Conservation (phyloP, 805 yeast genomes). For the Starmerella floricola region DNA sequence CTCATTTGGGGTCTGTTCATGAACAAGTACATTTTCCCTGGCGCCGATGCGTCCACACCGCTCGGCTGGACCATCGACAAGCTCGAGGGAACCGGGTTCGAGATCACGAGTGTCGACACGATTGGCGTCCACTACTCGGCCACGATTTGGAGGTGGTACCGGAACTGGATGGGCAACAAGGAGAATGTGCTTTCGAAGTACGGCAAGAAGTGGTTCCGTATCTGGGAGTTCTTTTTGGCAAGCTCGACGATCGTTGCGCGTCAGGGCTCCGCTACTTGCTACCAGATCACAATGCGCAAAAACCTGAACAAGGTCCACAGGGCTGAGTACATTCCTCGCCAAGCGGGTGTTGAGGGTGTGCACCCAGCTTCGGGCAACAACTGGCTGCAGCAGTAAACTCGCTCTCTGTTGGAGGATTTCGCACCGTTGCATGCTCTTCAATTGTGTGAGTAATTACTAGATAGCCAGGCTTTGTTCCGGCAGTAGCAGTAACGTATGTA, state of each 20-base stretch:
- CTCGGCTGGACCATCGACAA: slow-evolving; percentile 65
- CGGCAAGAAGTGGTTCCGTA: slow-evolving; percentile 81
- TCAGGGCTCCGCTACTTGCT: slow-evolving; percentile 88
- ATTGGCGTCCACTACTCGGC: slow-evolving; percentile 89
- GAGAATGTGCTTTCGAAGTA: slow-evolving; percentile 65
- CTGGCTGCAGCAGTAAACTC: slow-evolving; percentile 24
- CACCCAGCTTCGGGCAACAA: slow-evolving; percentile 26
- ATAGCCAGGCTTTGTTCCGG: too few relatives aligned
- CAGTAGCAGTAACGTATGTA: background rate
- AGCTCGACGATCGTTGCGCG: slow-evolving; percentile 73
- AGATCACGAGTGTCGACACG: slow-evolving; percentile 69
- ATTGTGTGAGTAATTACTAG: background rate
- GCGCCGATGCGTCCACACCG: slow-evolving; percentile 94
- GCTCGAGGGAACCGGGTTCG: slow-evolving; percentile 77
- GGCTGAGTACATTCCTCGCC: slow-evolving; percentile 64
- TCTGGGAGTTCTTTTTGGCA: slow-evolving; percentile 86
- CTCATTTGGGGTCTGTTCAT: slow-evolving; percentile 87
- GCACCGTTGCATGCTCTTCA: background rate
- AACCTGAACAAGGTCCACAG: slow-evolving; percentile 76
- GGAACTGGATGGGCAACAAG: slow-evolving; percentile 81
- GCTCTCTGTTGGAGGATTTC: background rate
- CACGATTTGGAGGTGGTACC: slow-evolving; percentile 87
- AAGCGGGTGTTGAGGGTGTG: slow-evolving; percentile 52
- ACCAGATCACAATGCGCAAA: slow-evolving; percentile 82
- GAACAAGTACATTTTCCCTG: slow-evolving; percentile 95